These are phyloP conservation scores for Aspergillus conjunctus DNA, from an alignment of 495 filamentous ascomycete species.

Conservation along the genomic window DNA sequence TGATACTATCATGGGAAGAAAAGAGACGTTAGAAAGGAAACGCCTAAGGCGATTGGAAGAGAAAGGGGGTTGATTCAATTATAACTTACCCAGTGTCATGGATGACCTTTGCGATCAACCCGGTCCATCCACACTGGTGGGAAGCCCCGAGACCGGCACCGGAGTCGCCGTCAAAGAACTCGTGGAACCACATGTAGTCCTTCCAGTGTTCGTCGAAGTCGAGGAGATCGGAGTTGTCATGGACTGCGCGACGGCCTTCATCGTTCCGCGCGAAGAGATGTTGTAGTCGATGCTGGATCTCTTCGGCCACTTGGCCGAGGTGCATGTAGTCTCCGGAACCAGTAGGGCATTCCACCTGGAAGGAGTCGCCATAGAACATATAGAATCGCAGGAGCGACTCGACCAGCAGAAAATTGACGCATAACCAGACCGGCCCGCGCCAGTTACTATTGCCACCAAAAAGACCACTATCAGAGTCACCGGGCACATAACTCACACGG, in stretches of 20 bases:
- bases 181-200: slow-evolving; percentile 92
- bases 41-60: not conserved
- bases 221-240: slow-evolving; percentile 76
- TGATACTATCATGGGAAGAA: slow-evolving; percentile 56
- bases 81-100: slow-evolving; percentile 84
- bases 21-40: slow-evolving; percentile 12
- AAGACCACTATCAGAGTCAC: slow-evolving; percentile 89
- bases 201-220: slow-evolving; percentile 92
- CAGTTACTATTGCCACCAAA: slow-evolving; percentile 99
- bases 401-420: slow-evolving; percentile 92
- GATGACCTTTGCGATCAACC: slow-evolving; percentile 92
- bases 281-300: slow-evolving; percentile 91
- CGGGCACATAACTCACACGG: slow-evolving; percentile 85
- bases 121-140: slow-evolving; percentile 98
- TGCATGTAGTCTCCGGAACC: slow-evolving; percentile 96
- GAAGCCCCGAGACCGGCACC: slow-evolving; percentile 89
- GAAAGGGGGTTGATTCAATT: not conserved
- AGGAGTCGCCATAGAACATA: slow-evolving; percentile 87
- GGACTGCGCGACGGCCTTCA: slow-evolving; percentile 83
- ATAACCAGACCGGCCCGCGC: slow-evolving; percentile 92
- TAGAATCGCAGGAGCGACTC: slow-evolving; percentile 91
- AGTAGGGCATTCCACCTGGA: slow-evolving; percentile 90
- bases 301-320: slow-evolving; percentile 92
- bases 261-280: slow-evolving; percentile 84
- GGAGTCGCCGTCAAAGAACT: slow-evolving; percentile 94